Percentiles rank a stretch among this genome's conserved stretches.
Evolutionary conservation across 805 yeast species (phyloP).

Genomic region (Nakazawaea molendinolei): DNA sequence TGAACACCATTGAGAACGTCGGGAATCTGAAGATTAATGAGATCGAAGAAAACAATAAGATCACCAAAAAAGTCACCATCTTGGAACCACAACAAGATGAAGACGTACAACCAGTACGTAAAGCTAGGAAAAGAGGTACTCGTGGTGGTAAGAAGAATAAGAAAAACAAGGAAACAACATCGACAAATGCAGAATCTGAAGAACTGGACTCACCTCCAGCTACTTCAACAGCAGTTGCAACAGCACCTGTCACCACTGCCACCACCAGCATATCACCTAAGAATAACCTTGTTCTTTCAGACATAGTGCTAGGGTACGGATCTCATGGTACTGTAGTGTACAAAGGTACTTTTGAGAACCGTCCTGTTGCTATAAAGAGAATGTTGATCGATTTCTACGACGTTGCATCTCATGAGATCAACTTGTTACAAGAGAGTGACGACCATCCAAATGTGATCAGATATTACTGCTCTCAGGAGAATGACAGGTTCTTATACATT

Average conservation of each 20-base stretch:
- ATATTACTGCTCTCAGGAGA: slow-evolving; percentile 88
- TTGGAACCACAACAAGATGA: slow-evolving; percentile 21
- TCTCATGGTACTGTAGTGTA: slow-evolving; percentile 95
- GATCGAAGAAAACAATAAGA: slow-evolving; percentile 12
- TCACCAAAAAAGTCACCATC: slow-evolving; percentile 21
- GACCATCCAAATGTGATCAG: slow-evolving; percentile 94
- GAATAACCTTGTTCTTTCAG: slow-evolving; percentile 56
- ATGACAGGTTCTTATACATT: slow-evolving; percentile 82
- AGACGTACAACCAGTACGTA: slow-evolving; percentile 19
- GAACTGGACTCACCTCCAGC: slow-evolving; percentile 10
- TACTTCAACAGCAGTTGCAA: slow-evolving; percentile 5
- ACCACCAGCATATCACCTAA: slow-evolving; percentile 20
- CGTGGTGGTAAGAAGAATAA: slow-evolving; percentile 73
- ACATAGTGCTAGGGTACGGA: slow-evolving; percentile 84
- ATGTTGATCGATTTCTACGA: slow-evolving; percentile 92
- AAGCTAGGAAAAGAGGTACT: slow-evolving; percentile 75
- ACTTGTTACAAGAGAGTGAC: slow-evolving; percentile 84
- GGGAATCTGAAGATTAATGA: slow-evolving; percentile 12
- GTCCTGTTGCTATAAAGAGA: slow-evolving; percentile 95
- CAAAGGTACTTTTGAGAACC: slow-evolving; percentile 80
- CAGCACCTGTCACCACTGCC: slow-evolving; percentile 2
- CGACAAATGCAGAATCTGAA: slow-evolving; percentile 7
- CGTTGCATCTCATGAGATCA: slow-evolving; percentile 87
- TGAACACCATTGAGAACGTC: slow-evolving; percentile 12
- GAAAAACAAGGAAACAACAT: slow-evolving; percentile 20